Evolutionary conservation across 345 rosid genomes (phyloP).

Genomic region (Angophora floribunda): DNA sequence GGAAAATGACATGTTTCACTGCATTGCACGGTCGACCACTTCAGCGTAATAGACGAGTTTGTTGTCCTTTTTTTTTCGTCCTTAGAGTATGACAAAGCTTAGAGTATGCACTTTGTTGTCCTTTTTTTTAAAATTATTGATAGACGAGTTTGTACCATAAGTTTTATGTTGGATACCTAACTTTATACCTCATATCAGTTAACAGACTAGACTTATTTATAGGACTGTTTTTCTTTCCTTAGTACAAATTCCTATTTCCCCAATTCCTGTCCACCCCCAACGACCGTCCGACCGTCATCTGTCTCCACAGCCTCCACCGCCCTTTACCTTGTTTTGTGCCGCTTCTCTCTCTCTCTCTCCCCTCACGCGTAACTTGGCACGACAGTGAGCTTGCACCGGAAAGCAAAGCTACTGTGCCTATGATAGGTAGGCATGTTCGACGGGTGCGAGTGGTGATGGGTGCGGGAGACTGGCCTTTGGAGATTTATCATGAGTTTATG

Average conservation of each 20-base stretch:
- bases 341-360: no score
- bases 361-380: no score
- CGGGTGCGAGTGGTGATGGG: neutral
- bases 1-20: neutral
- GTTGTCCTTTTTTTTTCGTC: no score
- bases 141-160: neutral
- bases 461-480: neutral
- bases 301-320: neutral
- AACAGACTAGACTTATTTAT: neutral
- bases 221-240: neutral
- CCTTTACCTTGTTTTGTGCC: neutral
- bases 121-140: neutral
- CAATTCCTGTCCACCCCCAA: neutral
- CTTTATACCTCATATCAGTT: neutral
- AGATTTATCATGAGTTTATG: neutral
- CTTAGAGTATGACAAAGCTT: no score
- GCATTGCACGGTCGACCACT: neutral
- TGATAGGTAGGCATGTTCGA: neutral
- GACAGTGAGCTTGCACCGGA: neutral
- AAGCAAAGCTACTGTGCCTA: neutral
- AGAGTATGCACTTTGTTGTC: neutral
- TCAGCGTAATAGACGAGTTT: no score
- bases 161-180: neutral
- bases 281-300: neutral
- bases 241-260: neutral